Conservation (phyloP, 2,329 filamentous ascomycete species). For the Grosmannia clavigera region DNA sequence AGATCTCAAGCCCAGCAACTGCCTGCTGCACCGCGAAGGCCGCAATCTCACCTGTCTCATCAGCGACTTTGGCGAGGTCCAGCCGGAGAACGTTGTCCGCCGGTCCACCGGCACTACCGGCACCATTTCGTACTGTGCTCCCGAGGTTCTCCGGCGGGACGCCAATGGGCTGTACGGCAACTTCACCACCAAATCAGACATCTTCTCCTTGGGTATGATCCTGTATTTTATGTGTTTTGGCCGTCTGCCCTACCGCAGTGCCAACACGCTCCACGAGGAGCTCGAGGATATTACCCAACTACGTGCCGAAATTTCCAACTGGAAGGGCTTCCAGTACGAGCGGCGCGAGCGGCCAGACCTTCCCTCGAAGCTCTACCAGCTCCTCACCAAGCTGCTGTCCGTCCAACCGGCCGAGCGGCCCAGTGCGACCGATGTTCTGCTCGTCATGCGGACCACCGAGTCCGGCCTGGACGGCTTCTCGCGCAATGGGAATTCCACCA, state of each 20-base stretch:
- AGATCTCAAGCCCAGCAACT: conserved; percentile 93
- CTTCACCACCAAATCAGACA: conserved; percentile 92
- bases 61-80: conserved; percentile 96
- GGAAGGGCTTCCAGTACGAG: conserved; percentile 77
- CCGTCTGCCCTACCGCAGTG: conserved; percentile 69
- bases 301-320: conserved; percentile 72
- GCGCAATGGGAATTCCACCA: not conserved
- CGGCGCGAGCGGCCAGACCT: conserved; percentile 65
- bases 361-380: conserved; percentile 72
- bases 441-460: conserved; percentile 61
- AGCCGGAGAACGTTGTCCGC: conserved; percentile 67
- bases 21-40: conserved; percentile 68
- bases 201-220: conserved; percentile 98
- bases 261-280: conserved; percentile 79
- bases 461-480: conserved; percentile 27
- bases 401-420: conserved; percentile 67
- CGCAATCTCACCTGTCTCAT: conserved; percentile 69
- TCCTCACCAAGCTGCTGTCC: conserved; percentile 70
- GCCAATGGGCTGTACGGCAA: conserved; percentile 67
- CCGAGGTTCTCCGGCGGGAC: conserved; percentile 70
- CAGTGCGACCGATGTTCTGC: conserved; percentile 73
- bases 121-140: conserved; percentile 94
- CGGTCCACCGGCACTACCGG: conserved; percentile 88
- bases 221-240: conserved; percentile 97
- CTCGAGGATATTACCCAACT: conserved; percentile 81